These are phyloP conservation scores for Penicillium ochrochloron DNA, from an alignment of 495 filamentous ascomycete genomes.

Conservation along the genomic window DNA sequence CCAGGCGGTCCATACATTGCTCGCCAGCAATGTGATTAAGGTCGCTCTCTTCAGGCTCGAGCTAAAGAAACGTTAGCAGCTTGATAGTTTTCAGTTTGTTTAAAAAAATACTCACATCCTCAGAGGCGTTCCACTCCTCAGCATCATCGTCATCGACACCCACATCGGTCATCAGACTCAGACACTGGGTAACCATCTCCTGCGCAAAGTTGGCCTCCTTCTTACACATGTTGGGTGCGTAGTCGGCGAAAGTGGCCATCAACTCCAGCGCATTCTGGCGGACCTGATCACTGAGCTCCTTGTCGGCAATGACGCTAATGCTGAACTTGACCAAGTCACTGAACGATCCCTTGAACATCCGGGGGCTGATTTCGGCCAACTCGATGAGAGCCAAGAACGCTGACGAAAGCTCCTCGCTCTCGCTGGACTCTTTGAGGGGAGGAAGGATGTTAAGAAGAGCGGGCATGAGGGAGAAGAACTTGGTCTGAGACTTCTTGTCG, in stretches of 20 bases:
- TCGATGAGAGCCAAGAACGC: constrained; percentile 91
- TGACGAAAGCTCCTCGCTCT: constrained; percentile 87
- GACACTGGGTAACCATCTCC: constrained; percentile 98
- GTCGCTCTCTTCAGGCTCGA: constrained; percentile 95
- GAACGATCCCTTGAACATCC: constrained; percentile 96
- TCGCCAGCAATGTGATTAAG: constrained; percentile 97
- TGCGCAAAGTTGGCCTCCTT: constrained; percentile 88
- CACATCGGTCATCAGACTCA: constrained; percentile 99
- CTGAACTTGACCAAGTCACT: constrained; percentile 89
- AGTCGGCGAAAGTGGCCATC: constrained; percentile 98
- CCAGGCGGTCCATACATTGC: constrained; percentile 97
- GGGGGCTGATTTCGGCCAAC: constrained; percentile 84
- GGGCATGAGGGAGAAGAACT: constrained; percentile 84
- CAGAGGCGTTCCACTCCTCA: constrained; percentile 86
- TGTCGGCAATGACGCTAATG: constrained; percentile 91
- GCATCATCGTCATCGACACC: constrained; percentile 95
- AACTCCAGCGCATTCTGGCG: constrained; percentile 95
- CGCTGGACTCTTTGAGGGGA: constrained; percentile 85
- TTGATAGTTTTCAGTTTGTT: not conserved
- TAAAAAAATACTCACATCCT: constrained; percentile 70
- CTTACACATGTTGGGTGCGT: constrained; percentile 88
- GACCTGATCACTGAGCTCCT: constrained; percentile 86
- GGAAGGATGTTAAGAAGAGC: constrained; percentile 91
- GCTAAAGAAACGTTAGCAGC: constrained; percentile 48
- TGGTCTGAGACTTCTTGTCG: constrained; percentile 79